A percentile compares a stretch with the other conserved stretches of the same genome.
Conservation (phyloP, 495 filamentous ascomycete species). For the Hyphodiscus hymeniophilus region DNA sequence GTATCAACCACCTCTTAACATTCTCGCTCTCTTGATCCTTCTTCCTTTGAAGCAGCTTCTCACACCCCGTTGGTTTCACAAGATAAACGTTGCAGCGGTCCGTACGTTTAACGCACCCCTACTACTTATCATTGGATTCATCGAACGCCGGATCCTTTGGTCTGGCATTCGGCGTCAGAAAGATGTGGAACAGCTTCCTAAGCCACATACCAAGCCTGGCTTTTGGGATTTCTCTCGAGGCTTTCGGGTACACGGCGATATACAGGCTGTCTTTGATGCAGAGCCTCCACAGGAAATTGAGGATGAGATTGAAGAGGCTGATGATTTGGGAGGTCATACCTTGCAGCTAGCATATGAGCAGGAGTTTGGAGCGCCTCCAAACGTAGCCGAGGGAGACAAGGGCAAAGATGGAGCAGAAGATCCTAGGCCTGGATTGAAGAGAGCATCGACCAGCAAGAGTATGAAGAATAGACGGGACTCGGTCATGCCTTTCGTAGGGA, state of each 20-base stretch:
- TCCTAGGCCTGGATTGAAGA: neutral
- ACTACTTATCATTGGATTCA: slow-evolving; percentile 48
- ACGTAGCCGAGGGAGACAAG: neutral
- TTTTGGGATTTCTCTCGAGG: slow-evolving; percentile 41
- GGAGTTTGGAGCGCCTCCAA: slow-evolving; percentile 1
- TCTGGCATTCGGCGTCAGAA: slow-evolving; percentile 33
- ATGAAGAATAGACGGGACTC: slow-evolving; percentile 23
- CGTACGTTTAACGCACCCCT: slow-evolving; percentile 58
- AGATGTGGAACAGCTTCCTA: slow-evolving; percentile 20
- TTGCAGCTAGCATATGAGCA: slow-evolving; percentile 10
- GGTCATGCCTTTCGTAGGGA: slow-evolving; percentile 22
- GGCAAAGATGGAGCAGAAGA: neutral
- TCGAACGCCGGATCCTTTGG: slow-evolving; percentile 46
- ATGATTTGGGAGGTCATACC: slow-evolving; percentile 8
- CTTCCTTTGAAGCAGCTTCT: slow-evolving; percentile 58
- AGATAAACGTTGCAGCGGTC: slow-evolving; percentile 59
- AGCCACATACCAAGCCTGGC: slow-evolving; percentile 12
- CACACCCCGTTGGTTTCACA: slow-evolving; percentile 67
- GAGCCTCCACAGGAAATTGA: slow-evolving; percentile 48
- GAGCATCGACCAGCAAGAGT: too few relatives aligned
- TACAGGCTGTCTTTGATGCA: slow-evolving; percentile 58
- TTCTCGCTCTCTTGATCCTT: slow-evolving; percentile 54
- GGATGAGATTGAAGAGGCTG: slow-evolving; percentile 29
- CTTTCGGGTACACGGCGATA: slow-evolving; percentile 55
- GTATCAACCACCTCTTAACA: slow-evolving; percentile 66